Evolutionary conservation across 345 rosid species (phyloP).

Genomic region (Salix udensis): DNA sequence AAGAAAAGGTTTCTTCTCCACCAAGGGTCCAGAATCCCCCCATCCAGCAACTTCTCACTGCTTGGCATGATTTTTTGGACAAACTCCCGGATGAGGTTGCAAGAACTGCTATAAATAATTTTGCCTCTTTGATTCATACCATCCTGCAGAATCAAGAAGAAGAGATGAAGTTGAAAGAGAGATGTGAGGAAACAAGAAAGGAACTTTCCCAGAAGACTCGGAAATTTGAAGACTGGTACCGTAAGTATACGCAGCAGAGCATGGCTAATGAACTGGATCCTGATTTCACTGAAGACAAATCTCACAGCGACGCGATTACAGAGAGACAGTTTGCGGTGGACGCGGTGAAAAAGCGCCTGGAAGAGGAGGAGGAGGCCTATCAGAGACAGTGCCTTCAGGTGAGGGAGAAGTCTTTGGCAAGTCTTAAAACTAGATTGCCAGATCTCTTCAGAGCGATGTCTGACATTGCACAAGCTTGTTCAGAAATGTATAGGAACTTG

Average conservation of each 20-base stretch:
- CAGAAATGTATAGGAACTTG: slow-evolving; percentile 45
- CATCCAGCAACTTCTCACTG: slow-evolving; percentile 52
- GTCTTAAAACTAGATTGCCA: slow-evolving; percentile 63
- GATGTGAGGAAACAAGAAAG: slow-evolving; percentile 53
- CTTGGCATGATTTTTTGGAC: slow-evolving; percentile 61
- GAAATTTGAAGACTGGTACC: slow-evolving; percentile 64
- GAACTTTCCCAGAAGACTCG: slow-evolving; percentile 52
- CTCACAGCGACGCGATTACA: slow-evolving; percentile 36
- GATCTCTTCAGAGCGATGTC: slow-evolving; percentile 66
- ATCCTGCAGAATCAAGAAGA: slow-evolving; percentile 65
- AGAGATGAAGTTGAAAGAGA: slow-evolving; percentile 50
- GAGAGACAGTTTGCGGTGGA: slow-evolving; percentile 57
- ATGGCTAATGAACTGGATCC: slow-evolving; percentile 49
- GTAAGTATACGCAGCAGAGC: slow-evolving; percentile 46
- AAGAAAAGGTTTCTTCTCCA: slow-evolving; percentile 91
- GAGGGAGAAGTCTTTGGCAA: slow-evolving; percentile 71
- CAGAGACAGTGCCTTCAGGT: slow-evolving; percentile 58
- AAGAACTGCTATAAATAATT: slow-evolving; percentile 53
- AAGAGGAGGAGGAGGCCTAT: slow-evolving; percentile 67
- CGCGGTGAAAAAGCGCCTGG: slow-evolving; percentile 40
- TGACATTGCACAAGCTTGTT: slow-evolving; percentile 44
- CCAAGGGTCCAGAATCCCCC: slow-evolving; percentile 63
- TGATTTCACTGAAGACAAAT: slow-evolving; percentile 35
- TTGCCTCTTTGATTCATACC: slow-evolving; percentile 58
- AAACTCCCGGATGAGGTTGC: slow-evolving; percentile 67